Base-by-base conservation (phyloP, 2,329 filamentous ascomycete species). In the Pleurostoma richardsiae region DNA sequence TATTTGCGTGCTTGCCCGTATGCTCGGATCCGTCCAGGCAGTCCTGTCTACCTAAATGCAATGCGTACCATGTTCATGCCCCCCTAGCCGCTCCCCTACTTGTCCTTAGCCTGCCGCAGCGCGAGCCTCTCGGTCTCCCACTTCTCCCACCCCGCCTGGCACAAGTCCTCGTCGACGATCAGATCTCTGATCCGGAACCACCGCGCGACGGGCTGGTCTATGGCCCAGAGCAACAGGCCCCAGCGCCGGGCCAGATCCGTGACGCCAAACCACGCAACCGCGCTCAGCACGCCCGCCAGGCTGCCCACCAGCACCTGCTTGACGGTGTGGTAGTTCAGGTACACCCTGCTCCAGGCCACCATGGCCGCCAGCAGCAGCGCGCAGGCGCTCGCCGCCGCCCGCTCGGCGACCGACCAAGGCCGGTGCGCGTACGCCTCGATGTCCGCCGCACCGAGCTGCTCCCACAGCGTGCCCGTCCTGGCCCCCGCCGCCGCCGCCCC, bases 111-210 rank as follows among this genome's bases (percentile, higher is more conserved):
- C 47, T 60, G 58, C 45, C 55, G 50, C 11, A 56, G 61, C 29
- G 65, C 66, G 38, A 57, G 58, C 55, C 70, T 72, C 55, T 59
- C 68, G 42, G 74, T 72, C 65, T 92, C 85, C 90, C 91, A 97
- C 62, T 88, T 85, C 68, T 91, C 88, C 92, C 92, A 99, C 3
- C 94, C 94, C 39, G 90, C 86, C 70, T 96, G 90, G 31, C 85
- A 85, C 56, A 96, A 68, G 66, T 97, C 92, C 68, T 97, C 92
- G 62, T 86, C 85, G 5, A 95, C 76, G 10, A 95, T 82, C 52
- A 99, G 69, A 66, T 99, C 94, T 49, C 94, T 77, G 42, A 95
- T 71, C 49, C 92, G 77, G 42, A 94, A 70, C 53, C 82, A 76
- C 59, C 79, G 78, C 3, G 82, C 79, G 4, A 86, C 56, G 29